Conservation (phyloP, 768 basidiomycete species). For the Calocybe indica region DNA sequence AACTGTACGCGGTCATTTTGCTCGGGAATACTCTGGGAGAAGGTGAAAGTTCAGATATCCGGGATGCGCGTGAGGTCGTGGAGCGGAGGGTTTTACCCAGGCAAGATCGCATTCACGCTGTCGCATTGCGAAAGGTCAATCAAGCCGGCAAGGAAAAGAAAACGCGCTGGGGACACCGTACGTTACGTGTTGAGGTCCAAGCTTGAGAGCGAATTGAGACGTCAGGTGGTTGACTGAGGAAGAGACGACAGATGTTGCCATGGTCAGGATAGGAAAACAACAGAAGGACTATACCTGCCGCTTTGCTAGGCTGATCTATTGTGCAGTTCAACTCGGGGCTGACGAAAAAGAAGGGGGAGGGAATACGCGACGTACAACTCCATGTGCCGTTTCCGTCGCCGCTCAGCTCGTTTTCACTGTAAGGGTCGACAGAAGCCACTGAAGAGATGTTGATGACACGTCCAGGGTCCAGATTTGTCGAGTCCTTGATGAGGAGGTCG, state of each 20-base stretch:
- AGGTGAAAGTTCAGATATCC: neutral
- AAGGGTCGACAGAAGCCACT: slow-evolving; percentile 48
- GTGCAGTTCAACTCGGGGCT: neutral
- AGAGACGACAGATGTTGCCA: neutral
- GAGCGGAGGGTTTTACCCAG: slow-evolving; percentile 46
- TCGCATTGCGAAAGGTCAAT: slow-evolving; percentile 1
- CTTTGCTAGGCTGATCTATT: slow-evolving; percentile 76
- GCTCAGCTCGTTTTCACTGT: slow-evolving; percentile 45
- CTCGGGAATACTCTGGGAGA: slow-evolving; percentile 62
- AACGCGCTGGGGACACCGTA: slow-evolving; percentile 29
- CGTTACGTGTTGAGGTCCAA: slow-evolving; percentile 58
- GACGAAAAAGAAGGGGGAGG: slow-evolving; percentile 1
- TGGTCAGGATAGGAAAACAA: neutral
- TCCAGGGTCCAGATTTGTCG: slow-evolving; percentile 58
- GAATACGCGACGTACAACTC: slow-evolving; percentile 57
- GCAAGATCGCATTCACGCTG: slow-evolving; percentile 81
- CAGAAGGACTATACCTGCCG: slow-evolving; percentile 47
- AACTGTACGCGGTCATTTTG: slow-evolving; percentile 77
- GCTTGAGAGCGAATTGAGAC: slow-evolving; percentile 59
- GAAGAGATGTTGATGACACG: slow-evolving; percentile 85
- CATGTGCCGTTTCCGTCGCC: slow-evolving; percentile 59
- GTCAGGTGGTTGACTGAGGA: slow-evolving; percentile 73
- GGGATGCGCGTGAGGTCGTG: neutral
- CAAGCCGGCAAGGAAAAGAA: neutral
- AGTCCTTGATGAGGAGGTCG: slow-evolving; percentile 58